Evolutionary conservation across 2,329 filamentous ascomycete genomes (phyloP), one percentile per base, ranked within the genome.

Genomic region (Venturia oleaginea): DNA sequence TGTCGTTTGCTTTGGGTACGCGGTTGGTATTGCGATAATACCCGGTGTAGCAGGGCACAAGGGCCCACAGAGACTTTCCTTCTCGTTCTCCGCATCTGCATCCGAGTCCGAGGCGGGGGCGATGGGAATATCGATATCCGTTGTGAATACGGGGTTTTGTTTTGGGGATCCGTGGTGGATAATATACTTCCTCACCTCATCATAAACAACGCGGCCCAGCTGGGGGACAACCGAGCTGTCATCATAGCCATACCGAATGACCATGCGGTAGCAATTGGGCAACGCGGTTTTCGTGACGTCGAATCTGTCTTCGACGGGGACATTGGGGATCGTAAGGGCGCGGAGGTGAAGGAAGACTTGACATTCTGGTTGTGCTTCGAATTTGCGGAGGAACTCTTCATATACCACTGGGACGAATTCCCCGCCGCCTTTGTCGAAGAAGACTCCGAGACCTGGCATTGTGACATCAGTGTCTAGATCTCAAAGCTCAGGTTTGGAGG

Each of bases 341-440:
- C 86, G 84, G 65, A 92, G 80, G 69, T 92, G 88, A 72, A 92
- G 88, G 73, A 92, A 91, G 1, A 91, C 80, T n/a, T 84, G 81
- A 13, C 90, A 82, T 37, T 89, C 84, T 0, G 88, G 87, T 5
- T 83, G 78, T 0, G 86, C 84, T 59, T 83, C 83, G 67, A 92
- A 86, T 71, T 91, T 91, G 61, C 81, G 83, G 11, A 90, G 78
- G 71, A 91, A 92, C 62, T 92, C 86, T 3, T 85, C 83, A 72
- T 90, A 91, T 11, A 88, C 86, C 8, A 81, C 82, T 1, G 87
- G 88, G 0, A 83, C 84, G 5, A 82, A 81, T 43, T 84, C 81
- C 4, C 43, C 43, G 54, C 89, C 88, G 0, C 84, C 81, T 74
- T 92, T 92, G 76, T 92, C 89, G 72, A 92, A 91, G 77, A 90